phyloP scores from a whole-genome alignment of 1,139 yeast genomes.

The Candida pseudoviswanathii region DNA sequence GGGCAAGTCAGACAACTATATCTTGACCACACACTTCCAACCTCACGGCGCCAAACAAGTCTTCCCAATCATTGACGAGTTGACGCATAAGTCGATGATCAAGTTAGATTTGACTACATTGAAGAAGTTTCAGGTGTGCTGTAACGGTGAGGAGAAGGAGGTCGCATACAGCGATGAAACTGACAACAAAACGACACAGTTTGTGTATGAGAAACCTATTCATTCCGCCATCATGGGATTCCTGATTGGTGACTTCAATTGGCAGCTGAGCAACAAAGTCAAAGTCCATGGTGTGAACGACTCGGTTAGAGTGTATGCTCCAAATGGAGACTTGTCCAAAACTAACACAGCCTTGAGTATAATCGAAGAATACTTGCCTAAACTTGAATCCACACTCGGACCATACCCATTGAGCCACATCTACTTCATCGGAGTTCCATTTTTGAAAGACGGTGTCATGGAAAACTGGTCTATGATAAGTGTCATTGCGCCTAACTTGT shows the following conservation, averaged over 20 bases:
- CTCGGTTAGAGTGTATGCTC: slow-evolving; percentile 55
- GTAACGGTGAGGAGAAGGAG: slow-evolving; percentile 43
- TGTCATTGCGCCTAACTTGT: slow-evolving; percentile 51
- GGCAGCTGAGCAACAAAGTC: slow-evolving; percentile 10
- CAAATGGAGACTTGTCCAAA: slow-evolving; percentile 51
- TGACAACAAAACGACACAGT: slow-evolving; percentile 35
- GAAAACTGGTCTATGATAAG: slow-evolving; percentile 76
- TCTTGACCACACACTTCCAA: slow-evolving; percentile 71
- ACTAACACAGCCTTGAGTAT: slow-evolving; percentile 49
- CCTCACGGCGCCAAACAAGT: slow-evolving; percentile 63
- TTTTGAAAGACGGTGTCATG: slow-evolving; percentile 75
- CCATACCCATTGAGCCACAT: slow-evolving; percentile 61
- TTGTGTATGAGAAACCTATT: slow-evolving; percentile 58
- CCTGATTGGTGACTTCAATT: slow-evolving; percentile 64
- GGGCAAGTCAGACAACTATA: slow-evolving; percentile 48
- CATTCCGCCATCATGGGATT: slow-evolving; percentile 66
- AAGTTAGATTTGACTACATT: slow-evolving; percentile 48
- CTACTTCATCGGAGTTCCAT: slow-evolving; percentile 69
- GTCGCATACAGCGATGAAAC: slow-evolving; percentile 20
- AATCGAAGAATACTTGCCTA: slow-evolving; percentile 49
- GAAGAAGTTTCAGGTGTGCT: slow-evolving; percentile 48
- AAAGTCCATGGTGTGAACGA: slow-evolving; percentile 34
- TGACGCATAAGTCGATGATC: slow-evolving; percentile 53
- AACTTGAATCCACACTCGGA: slow-evolving; percentile 41
- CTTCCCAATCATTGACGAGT: slow-evolving; percentile 70